phyloP scores from a whole-genome alignment of 169 alveolate species.

The Plasmodium falciparum region DNA sequence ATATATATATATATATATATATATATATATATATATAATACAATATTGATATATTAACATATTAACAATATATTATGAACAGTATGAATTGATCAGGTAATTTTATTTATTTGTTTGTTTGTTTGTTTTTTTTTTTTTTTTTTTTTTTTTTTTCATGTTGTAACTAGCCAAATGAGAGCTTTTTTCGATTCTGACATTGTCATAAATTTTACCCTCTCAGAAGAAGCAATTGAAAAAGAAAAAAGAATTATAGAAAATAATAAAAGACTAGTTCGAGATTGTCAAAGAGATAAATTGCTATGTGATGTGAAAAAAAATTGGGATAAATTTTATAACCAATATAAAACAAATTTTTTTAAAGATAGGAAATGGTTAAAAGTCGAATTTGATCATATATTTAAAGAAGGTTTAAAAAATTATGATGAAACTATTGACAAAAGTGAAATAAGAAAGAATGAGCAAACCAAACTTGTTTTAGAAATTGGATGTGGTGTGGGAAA shows the following conservation, averaged over 20 bases:
- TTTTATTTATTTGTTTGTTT: too few species aligned
- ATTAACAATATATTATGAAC: too few species aligned
- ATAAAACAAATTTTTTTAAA: slow-evolving; percentile 91
- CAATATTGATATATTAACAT: too few species aligned
- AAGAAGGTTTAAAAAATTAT: slow-evolving; percentile 45
- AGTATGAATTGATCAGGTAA: too few species aligned
- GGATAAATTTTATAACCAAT: slow-evolving; percentile 93
- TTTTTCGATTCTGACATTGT: slow-evolving; percentile 76
- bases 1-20: too few species aligned
- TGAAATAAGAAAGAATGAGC: slow-evolving; percentile 3
- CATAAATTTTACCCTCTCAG: slow-evolving; percentile 60
- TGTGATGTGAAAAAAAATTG: slow-evolving; percentile 90
- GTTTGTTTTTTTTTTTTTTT: neutral
- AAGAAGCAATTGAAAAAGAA: slow-evolving; percentile 65
- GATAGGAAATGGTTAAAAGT: slow-evolving; percentile 93
- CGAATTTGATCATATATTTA: slow-evolving; percentile 89
- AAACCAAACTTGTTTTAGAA: slow-evolving; percentile 82
- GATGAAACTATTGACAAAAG: slow-evolving; percentile 33
- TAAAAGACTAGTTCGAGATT: slow-evolving; percentile 36
- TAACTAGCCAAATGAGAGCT: slow-evolving; percentile 31
- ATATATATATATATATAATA: too few species aligned
- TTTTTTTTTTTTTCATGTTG: neutral
- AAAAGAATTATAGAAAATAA: slow-evolving; percentile 58
- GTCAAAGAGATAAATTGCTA: slow-evolving; percentile 83
- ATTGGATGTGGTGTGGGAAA: slow-evolving; percentile 97